Evolutionary conservation across 1,139 yeast species (phyloP).

Genomic region (Yarrowia galli): DNA sequence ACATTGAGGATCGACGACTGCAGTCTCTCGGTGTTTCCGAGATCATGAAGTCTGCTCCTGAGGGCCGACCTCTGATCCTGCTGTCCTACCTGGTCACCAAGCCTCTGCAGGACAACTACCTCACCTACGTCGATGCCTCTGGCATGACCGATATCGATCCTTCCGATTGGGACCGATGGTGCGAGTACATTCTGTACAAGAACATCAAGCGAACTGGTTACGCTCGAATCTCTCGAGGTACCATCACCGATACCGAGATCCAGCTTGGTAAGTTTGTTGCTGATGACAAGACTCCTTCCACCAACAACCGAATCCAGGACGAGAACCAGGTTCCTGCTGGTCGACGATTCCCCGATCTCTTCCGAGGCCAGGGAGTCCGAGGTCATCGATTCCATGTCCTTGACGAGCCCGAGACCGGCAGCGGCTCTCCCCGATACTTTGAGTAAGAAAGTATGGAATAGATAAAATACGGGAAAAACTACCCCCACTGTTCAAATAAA

Average conservation of each 20-base stretch:
- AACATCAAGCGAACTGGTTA: constrained; percentile 87
- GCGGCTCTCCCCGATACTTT: constrained; percentile 67
- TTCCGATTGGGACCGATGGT: constrained; percentile 97
- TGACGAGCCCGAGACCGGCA: constrained; percentile 62
- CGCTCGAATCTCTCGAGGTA: constrained; percentile 90
- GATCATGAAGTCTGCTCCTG: constrained; percentile 72
- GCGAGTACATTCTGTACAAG: constrained; percentile 92
- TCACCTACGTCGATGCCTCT: constrained; percentile 81
- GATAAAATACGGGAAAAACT: constrained; percentile 8
- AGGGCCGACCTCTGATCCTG: constrained; percentile 74
- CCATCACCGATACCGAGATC: constrained; percentile 95
- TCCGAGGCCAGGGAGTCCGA: constrained; percentile 92
- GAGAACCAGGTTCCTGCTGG: constrained; percentile 67
- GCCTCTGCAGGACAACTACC: constrained; percentile 88
- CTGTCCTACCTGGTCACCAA: constrained; percentile 88
- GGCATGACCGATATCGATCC: constrained; percentile 95
- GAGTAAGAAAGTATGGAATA: constrained; percentile 47
- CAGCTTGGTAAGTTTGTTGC: constrained; percentile 91
- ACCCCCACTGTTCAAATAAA: constrained; percentile 7
- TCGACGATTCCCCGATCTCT: constrained; percentile 78
- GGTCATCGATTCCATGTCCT: constrained; percentile 95
- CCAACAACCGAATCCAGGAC: constrained; percentile 59
- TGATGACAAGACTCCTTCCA: constrained; percentile 58
- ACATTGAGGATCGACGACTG: constrained; percentile 86
- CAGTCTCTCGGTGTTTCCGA: constrained; percentile 80